Base-by-base conservation (phyloP, 2,329 filamentous ascomycete genomes). In the Pseudocercospora fijiensis region DNA sequence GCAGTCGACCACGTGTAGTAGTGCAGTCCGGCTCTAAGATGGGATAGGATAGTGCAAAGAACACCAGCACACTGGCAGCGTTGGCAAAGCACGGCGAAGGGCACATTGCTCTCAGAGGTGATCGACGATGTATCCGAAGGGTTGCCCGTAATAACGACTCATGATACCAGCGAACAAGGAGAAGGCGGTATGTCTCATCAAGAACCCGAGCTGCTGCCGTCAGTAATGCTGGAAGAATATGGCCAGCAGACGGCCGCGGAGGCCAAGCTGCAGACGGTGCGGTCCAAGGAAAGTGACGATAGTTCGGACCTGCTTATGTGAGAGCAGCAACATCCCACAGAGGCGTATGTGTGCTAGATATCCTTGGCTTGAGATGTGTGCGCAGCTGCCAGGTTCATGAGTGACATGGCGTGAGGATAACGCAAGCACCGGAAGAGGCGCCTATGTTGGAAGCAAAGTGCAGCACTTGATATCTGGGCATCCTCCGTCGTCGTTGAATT, bases 381-480 rank as follows among this genome's bases (percentile, higher is more conserved):
- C 49, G 49, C 24, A 53, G 26, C 13, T 53, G 26, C 49, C 49
- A 53, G 49, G 49, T 53, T 26, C 24, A 53, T 53, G 49, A 53
- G 49, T 53, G 49, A 10, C 53, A 65, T 65, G 63, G 63, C 59
- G 63, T 65, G 63, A 65, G 63, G 22, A 59, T 62, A 61, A 62
- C 59, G 63, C 63, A 65, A 65, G 63, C 59, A 47, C n/a, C 18
- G 53, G 43, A 52, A 53, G 33, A 28, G 13, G 22, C 47, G 18
- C 58, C 49, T 56, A 30, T 26, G 24, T 30, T 20, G 51, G 57
- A 26, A 18, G n/a, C 8, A 28, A 28, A 45, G 27, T 20, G 20
- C 22, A 37, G n/a, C 37, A 51, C 33, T 37, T 33, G 37, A 45
- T 30, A 47, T 37, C 16, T 33, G 47, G 27, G n/a, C n/a, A n/a